These are phyloP conservation scores for Phoma herbarum DNA, from an alignment of 2,329 filamentous ascomycete genomes.

Conservation along the genomic window DNA sequence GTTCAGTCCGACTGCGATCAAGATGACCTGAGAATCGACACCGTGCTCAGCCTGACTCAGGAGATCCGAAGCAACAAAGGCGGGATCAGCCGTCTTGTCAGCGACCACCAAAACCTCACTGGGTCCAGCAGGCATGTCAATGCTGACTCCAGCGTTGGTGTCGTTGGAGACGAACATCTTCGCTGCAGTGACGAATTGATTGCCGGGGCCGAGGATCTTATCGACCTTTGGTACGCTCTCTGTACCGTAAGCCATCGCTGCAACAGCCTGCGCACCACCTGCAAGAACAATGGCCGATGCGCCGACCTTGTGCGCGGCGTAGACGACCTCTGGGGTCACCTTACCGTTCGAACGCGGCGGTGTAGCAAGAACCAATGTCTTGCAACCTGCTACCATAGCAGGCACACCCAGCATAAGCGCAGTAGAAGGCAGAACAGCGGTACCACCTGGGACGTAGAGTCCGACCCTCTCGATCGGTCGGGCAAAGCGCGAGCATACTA, in stretches of 20 bases:
- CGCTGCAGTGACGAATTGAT: constrained; percentile 97
- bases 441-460: constrained; percentile 93
- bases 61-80: constrained; percentile 94
- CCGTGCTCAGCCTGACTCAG: constrained; percentile 97
- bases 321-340: constrained; percentile 95
- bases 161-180: constrained; percentile 99
- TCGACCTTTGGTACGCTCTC: constrained; percentile 95
- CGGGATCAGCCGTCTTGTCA: constrained; percentile 85
- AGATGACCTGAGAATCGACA: constrained; percentile 92
- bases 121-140: constrained; percentile 98
- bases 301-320: constrained; percentile 94
- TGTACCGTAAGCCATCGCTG: constrained; percentile 96
- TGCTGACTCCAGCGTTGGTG: constrained; percentile 91
- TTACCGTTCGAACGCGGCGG: constrained; percentile 89
- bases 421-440: constrained; percentile 94
- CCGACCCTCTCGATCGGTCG: constrained; percentile 96
- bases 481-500: constrained; percentile 91
- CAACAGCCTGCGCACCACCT: constrained; percentile 93
- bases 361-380: constrained; percentile 92
- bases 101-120: constrained; percentile 97
- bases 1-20: constrained; percentile 82
- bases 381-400: constrained; percentile 95
- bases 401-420: constrained; percentile 98
- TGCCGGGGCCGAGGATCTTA: constrained; percentile 97
- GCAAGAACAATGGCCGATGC: constrained; percentile 96